These are phyloP conservation scores for Odontarrhena argentea DNA, from an alignment of 345 rosid species.

Conservation along the genomic window DNA sequence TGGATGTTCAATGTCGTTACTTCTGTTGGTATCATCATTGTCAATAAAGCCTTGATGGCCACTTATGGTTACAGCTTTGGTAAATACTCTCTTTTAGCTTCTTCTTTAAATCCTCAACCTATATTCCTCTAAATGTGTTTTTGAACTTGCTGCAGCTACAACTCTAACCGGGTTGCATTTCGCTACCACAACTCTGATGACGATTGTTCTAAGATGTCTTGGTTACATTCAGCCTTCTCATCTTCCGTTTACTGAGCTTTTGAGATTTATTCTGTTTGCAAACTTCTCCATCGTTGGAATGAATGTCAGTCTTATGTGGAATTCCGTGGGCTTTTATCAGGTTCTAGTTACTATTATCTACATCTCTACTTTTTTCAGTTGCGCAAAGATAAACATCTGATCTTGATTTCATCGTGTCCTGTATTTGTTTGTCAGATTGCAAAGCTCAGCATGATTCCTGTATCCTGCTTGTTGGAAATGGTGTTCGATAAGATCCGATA, in stretches of 20 bases:
- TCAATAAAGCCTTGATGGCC: conserved; percentile 97
- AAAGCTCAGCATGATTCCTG: conserved; percentile 96
- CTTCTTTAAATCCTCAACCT: background rate
- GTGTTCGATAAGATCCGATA: conserved; percentile 85
- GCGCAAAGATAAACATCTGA: background rate
- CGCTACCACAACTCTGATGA: conserved; percentile 83
- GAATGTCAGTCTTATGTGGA: conserved; percentile 99
- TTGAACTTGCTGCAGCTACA: conserved; percentile 68
- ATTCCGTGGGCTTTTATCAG: conserved; percentile 99
- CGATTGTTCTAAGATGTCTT: conserved; percentile 71
- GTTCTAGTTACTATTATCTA: conserved; percentile 37
- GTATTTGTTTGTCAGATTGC: conserved; percentile 63
- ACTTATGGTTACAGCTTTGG: conserved; percentile 97
- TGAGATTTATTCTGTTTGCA: conserved; percentile 79
- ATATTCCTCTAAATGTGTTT: conserved; percentile 37
- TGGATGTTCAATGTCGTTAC: conserved; percentile 99
- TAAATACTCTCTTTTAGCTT: conserved; percentile 28
- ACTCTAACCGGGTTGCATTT: conserved; percentile 95
- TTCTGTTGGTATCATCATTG: conserved; percentile 93
- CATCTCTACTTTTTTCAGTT: background rate
- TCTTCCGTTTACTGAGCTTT: conserved; percentile 77
- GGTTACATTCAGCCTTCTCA: conserved; percentile 95
- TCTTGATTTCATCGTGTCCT: conserved; percentile 28
- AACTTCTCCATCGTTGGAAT: conserved; percentile 98
- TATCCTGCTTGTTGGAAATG: conserved; percentile 93